Conservation (phyloP, 2,329 filamentous ascomycete genomes). For the Epichloe gansuensis region DNA sequence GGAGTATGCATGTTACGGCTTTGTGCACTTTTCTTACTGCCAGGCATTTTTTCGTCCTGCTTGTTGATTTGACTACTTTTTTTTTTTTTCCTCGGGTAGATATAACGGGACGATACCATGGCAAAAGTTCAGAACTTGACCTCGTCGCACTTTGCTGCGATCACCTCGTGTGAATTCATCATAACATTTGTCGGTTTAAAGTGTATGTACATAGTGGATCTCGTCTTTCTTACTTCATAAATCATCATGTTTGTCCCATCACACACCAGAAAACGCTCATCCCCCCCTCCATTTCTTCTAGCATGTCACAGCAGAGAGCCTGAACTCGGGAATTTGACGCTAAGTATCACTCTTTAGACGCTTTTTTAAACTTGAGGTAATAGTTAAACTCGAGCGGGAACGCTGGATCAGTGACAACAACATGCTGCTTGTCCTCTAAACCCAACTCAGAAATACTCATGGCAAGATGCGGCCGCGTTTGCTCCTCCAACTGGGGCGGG, state of each 20-base stretch:
- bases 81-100: conserved; percentile 15
- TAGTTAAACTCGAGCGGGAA: conserved; percentile 60
- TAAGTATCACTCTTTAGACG: background rate
- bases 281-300: no score
- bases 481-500: conserved; percentile 67
- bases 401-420: conserved; percentile 86
- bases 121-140: conserved; percentile 4
- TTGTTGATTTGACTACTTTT: background rate
- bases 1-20: conserved; percentile 2
- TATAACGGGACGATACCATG: conserved; percentile 21
- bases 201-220: background rate
- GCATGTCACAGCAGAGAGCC: no score
- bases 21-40: conserved; percentile 8
- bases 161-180: background rate
- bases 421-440: conserved; percentile 67
- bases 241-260: no score
- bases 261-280: no score
- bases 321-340: background rate
- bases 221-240: no score
- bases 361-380: conserved; percentile 33
- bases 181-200: background rate
- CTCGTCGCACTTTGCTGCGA: no score
- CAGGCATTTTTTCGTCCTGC: background rate
- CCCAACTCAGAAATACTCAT: conserved; percentile 64
- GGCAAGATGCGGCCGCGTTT: conserved; percentile 69